A percentile compares a stretch with the other conserved stretches of the same genome.
Conservation (phyloP, 352 stramenopile species). For the Phytophthora brassicae region DNA sequence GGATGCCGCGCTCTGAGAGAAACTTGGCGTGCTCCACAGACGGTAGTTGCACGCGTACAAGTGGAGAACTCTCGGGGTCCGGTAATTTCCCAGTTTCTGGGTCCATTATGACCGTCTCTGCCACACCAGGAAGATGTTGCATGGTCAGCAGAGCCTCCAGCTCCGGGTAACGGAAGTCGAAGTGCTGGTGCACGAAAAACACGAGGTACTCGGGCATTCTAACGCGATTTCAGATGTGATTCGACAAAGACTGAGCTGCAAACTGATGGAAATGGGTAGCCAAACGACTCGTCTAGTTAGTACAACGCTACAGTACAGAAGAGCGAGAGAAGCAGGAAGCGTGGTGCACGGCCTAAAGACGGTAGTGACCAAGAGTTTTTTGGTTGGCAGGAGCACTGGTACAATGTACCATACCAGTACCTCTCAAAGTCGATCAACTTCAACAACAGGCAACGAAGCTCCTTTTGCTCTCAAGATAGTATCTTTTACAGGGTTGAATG, state of each 20-base stretch:
- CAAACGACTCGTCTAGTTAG: not conserved
- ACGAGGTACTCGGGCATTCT: slow-evolving; percentile 75
- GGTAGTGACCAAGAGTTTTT: slow-evolving; percentile 1
- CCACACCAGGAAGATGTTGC: slow-evolving; percentile 43
- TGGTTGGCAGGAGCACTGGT: slow-evolving; percentile 17
- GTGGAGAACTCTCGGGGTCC: slow-evolving; percentile 53
- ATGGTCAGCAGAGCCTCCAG: slow-evolving; percentile 74
- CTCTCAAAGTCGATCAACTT: slow-evolving; percentile 14
- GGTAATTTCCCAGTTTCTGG: slow-evolving; percentile 34
- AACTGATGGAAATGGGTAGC: not conserved
- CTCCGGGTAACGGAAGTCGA: slow-evolving; percentile 82
- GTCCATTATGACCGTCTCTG: slow-evolving; percentile 39
- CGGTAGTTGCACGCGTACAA: slow-evolving; percentile 65
- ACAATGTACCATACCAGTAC: slow-evolving; percentile 7
- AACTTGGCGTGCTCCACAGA: slow-evolving; percentile 68
- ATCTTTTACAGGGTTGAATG: slow-evolving; percentile 21
- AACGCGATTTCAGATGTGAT: not conserved
- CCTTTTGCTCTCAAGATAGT: not conserved
- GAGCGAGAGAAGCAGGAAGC: not conserved
- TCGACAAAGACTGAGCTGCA: not conserved
- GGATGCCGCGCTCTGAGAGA: slow-evolving; percentile 73
- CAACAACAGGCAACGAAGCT: not conserved
- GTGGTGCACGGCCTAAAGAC: slow-evolving; percentile 3
- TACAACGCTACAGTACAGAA: not conserved
- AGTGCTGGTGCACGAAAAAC: slow-evolving; percentile 84